Percentiles rank a stretch among this genome's conserved stretches.
phyloP scores from a whole-genome alignment of 2,329 filamentous ascomycete species.

The Fusarium proliferatum region DNA sequence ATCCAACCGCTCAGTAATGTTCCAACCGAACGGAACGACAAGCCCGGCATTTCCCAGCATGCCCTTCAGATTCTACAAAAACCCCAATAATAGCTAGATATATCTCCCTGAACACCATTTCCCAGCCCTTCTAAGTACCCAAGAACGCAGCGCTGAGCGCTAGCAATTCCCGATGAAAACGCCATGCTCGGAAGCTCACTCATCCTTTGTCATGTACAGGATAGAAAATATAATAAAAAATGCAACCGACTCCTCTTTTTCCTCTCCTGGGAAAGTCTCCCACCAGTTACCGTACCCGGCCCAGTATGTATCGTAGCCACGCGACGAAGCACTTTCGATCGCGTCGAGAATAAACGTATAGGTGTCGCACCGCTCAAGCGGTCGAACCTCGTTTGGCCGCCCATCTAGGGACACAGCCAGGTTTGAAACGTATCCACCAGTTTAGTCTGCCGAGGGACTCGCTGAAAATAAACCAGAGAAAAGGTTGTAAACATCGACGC shows the following conservation, averaged over 20 bases:
- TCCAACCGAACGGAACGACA: slow-evolving; percentile 44
- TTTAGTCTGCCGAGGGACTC: slow-evolving; percentile 38
- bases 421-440: slow-evolving; percentile 40
- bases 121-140: slow-evolving; percentile 12
- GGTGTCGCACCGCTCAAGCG: slow-evolving; percentile 27
- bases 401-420: slow-evolving; percentile 31
- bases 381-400: slow-evolving; percentile 27
- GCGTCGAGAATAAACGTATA: slow-evolving; percentile 45
- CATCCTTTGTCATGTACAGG: slow-evolving; percentile 34
- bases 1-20: slow-evolving; percentile 43
- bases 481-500: slow-evolving; percentile 33
- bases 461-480: slow-evolving; percentile 35
- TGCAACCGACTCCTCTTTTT: slow-evolving; percentile 37
- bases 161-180: slow-evolving; percentile 25
- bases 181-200: slow-evolving; percentile 36
- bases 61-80: slow-evolving; percentile 28
- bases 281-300: slow-evolving; percentile 28
- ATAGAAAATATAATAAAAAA: slow-evolving; percentile 12
- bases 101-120: slow-evolving; percentile 18
- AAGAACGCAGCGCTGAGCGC: slow-evolving; percentile 9
- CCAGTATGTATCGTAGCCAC: slow-evolving; percentile 41
- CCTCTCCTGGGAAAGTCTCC: slow-evolving; percentile 29
- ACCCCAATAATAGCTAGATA: slow-evolving; percentile 24
- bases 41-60: slow-evolving; percentile 34
- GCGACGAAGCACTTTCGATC: slow-evolving; percentile 48